Evolutionary conservation across 2,329 filamentous ascomycete species (phyloP).

Genomic region (Plectosphaerella plurivora): DNA sequence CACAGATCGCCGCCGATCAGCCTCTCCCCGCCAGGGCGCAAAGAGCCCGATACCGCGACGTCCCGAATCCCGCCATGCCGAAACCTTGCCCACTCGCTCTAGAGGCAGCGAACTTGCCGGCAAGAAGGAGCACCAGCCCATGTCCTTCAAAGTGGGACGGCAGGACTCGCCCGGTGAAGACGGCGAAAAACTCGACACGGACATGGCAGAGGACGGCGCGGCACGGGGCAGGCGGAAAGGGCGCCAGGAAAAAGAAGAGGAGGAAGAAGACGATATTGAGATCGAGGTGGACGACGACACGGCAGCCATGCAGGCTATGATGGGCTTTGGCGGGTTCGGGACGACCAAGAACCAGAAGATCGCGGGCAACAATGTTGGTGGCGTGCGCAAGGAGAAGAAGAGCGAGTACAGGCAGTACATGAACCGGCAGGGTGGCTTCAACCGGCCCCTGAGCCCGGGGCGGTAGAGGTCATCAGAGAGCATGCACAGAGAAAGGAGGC

Average conservation of each 20-base stretch:
- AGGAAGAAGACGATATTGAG: conserved; percentile 43
- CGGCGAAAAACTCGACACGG: conserved; percentile 12
- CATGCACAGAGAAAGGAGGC: neutral
- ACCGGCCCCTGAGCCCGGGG: conserved; percentile 65
- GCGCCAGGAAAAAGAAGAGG: conserved; percentile 17
- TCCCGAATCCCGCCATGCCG: conserved; percentile 12
- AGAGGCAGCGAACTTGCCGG: conserved; percentile 3
- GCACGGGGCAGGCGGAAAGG: conserved; percentile 10
- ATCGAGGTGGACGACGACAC: conserved; percentile 63
- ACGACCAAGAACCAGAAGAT: conserved; percentile 88
- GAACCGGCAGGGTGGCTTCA: conserved; percentile 79
- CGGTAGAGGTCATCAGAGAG: conserved; percentile 17
- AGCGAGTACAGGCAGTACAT: conserved; percentile 96
- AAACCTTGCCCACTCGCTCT: conserved; percentile 26
- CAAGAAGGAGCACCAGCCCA: conserved; percentile 18
- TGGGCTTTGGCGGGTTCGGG: conserved; percentile 86
- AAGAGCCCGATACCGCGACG: conserved; percentile 14
- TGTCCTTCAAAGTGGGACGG: conserved; percentile 30
- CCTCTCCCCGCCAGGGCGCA: conserved; percentile 22
- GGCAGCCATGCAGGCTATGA: conserved; percentile 73
- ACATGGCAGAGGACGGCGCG: conserved; percentile 23
- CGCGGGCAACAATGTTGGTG: conserved; percentile 78
- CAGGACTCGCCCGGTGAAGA: conserved; percentile 19
- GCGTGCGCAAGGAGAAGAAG: conserved; percentile 87
- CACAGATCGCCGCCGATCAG: conserved; percentile 28